These are phyloP conservation scores for Mycena rebaudengoi DNA, from an alignment of 768 basidiomycete genomes.

Conservation along the genomic window DNA sequence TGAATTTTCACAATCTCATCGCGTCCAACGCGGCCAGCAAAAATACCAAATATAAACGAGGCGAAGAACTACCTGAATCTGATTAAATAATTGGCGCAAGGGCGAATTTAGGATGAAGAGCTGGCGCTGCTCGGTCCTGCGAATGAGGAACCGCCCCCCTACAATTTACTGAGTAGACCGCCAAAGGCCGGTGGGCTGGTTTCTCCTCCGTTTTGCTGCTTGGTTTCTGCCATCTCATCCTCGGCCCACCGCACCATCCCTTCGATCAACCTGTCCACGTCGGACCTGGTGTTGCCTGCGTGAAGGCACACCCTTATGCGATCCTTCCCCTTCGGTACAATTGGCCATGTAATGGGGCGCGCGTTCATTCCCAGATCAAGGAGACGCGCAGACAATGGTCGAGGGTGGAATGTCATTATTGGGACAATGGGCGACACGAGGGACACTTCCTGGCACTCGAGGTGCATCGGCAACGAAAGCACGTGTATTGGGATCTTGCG, in stretches of 20 bases:
- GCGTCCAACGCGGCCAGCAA: no score
- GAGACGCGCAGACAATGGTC: constrained; percentile 78
- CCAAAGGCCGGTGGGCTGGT: neutral
- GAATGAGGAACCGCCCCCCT: constrained; percentile 63
- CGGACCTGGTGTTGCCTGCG: constrained; percentile 71
- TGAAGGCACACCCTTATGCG: constrained; percentile 91
- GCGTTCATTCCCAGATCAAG: constrained; percentile 64
- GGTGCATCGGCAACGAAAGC: constrained; percentile 54
- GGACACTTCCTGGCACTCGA: constrained; percentile 41
- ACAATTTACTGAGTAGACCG: constrained; percentile 25
- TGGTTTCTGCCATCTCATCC: constrained; percentile 23
- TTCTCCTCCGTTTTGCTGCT: constrained; percentile 5
- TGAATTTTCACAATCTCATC: no score
- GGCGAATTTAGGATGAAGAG: constrained; percentile 85
- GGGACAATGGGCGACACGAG: constrained; percentile 85
- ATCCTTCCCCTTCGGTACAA: constrained; percentile 87
- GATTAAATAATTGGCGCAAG: no score
- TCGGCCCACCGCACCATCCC: constrained; percentile 60
- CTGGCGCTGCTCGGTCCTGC: constrained; percentile 58
- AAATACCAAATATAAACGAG: no score
- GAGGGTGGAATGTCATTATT: constrained; percentile 79
- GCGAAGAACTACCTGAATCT: no score
- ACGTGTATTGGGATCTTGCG: constrained; percentile 45
- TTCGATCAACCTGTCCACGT: constrained; percentile 66
- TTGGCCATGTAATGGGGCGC: constrained; percentile 85